These are phyloP conservation scores for Hygrocybe coccinea DNA, from an alignment of 768 basidiomycete genomes.

Conservation along the genomic window DNA sequence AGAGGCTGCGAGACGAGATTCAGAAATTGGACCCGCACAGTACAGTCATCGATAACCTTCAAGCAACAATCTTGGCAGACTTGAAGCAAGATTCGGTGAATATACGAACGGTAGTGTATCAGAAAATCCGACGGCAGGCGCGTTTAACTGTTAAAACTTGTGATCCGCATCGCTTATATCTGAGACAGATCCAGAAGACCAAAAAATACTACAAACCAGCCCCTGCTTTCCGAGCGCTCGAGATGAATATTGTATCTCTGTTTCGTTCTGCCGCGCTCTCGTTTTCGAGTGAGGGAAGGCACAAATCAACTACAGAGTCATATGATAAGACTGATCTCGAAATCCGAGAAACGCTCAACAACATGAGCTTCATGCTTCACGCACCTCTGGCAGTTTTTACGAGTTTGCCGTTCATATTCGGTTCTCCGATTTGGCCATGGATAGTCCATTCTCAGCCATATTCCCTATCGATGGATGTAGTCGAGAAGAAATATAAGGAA, in stretches of 20 bases:
- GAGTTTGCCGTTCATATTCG: background rate
- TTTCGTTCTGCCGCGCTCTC: background rate
- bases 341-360: background rate
- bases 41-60: background rate
- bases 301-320: background rate
- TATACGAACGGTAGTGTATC: background rate
- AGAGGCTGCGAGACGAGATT: background rate
- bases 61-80: background rate
- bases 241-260: background rate
- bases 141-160: background rate
- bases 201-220: background rate
- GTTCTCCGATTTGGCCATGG: background rate
- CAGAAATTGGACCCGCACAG: background rate
- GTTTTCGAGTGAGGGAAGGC: background rate
- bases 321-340: background rate
- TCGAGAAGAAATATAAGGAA: background rate
- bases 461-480: background rate
- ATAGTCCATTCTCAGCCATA: background rate
- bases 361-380: background rate
- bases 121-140: background rate
- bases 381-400: background rate
- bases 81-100: background rate
- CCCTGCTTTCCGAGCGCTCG: background rate
- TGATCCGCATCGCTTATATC: background rate
- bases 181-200: background rate